A percentile compares a stretch with the other conserved stretches of the same genome.
phyloP scores from a whole-genome alignment of 2,329 filamentous ascomycete genomes.

The Parasarocladium wereldwijsianum region DNA sequence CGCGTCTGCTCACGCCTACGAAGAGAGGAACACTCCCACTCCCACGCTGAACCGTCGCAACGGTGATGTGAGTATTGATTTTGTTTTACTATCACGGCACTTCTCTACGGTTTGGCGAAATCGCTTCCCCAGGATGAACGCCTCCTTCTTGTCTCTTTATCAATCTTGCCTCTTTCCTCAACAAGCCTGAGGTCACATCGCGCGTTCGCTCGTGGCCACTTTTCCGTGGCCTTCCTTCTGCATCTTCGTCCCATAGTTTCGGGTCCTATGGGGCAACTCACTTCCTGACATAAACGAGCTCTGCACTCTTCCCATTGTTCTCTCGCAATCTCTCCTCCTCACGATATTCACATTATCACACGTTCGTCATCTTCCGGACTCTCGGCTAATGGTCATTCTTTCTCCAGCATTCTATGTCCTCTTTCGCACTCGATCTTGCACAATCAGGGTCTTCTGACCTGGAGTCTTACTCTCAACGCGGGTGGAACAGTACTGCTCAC shows the following conservation, averaged over 20 bases:
- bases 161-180: too few species aligned
- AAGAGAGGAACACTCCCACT: slow-evolving; percentile 69
- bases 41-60: slow-evolving; percentile 64
- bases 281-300: background rate
- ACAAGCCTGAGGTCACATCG: too few species aligned
- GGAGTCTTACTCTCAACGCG: slow-evolving; percentile 31
- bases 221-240: too few species aligned
- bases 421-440: slow-evolving; percentile 67
- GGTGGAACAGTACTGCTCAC: slow-evolving; percentile 45
- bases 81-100: slow-evolving; percentile 2
- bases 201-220: too few species aligned
- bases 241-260: too few species aligned
- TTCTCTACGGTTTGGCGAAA: slow-evolving; percentile 1
- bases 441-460: slow-evolving; percentile 51
- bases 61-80: slow-evolving; percentile 35
- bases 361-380: too few species aligned
- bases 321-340: background rate
- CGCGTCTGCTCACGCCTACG: slow-evolving; percentile 14
- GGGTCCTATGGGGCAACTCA: too few species aligned
- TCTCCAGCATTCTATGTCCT: slow-evolving; percentile 62
- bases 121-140: too few species aligned
- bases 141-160: too few species aligned
- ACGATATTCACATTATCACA: too few species aligned
- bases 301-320: slow-evolving; percentile 1
- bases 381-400: slow-evolving; percentile 17